Conservation (phyloP, 2,329 filamentous ascomycete species). For the Colletotrichum sublineola region DNA sequence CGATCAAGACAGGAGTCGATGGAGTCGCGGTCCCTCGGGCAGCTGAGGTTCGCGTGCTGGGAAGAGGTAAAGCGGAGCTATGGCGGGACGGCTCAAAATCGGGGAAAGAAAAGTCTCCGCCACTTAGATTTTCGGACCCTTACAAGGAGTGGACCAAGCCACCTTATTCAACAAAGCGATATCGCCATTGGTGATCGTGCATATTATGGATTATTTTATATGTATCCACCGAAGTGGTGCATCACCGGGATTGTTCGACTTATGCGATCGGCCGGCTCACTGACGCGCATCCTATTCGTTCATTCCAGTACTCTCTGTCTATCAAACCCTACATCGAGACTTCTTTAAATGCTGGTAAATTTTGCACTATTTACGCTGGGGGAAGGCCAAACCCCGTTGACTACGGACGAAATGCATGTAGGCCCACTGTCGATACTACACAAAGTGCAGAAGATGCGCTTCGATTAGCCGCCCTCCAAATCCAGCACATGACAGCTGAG, state of each 20-base stretch:
- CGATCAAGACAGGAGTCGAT: constrained; percentile 25
- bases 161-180: neutral
- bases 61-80: constrained; percentile 34
- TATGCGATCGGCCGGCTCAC: neutral
- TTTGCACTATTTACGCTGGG: constrained; percentile 20
- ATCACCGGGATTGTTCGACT: neutral
- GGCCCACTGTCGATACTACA: constrained; percentile 37
- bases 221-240: neutral
- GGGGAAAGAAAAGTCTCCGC: constrained; percentile 42
- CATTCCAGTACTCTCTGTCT: neutral
- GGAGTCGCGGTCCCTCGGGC: constrained; percentile 24
- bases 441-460: constrained; percentile 25
- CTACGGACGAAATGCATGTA: constrained; percentile 41
- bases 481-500: neutral
- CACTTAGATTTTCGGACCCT: constrained; percentile 37
- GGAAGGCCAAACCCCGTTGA: constrained; percentile 14
- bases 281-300: neutral
- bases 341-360: constrained; percentile 6
- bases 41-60: constrained; percentile 21
- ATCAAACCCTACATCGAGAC: constrained; percentile 1
- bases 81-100: constrained; percentile 24
- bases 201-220: neutral
- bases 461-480: constrained; percentile 3
- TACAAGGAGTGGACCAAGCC: neutral
- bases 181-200: neutral